Percentiles rank a stretch among this genome's conserved stretches.
Conservation (phyloP, 495 filamentous ascomycete species). For the Neurospora sp. region DNA sequence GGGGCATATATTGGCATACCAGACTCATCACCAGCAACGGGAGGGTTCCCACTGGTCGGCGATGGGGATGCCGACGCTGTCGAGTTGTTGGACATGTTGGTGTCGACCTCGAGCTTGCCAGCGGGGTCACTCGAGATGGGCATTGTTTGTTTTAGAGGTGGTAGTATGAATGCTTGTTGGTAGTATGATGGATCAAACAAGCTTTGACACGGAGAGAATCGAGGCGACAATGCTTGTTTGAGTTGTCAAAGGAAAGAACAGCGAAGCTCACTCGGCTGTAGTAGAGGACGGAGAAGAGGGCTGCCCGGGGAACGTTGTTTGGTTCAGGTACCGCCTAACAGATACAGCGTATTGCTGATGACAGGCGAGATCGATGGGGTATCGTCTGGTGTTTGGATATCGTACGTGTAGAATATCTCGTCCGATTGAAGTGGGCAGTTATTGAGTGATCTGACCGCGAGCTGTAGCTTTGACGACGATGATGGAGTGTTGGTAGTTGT, state of each 20-base stretch:
- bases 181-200: background rate
- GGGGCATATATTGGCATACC: constrained; percentile 15
- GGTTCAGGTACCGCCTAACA: background rate
- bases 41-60: constrained; percentile 11
- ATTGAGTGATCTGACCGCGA: background rate
- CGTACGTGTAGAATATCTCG: background rate
- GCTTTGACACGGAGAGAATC: background rate
- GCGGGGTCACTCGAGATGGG: constrained; percentile 22
- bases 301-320: background rate
- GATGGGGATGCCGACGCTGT: constrained; percentile 14
- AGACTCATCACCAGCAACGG: constrained; percentile 22
- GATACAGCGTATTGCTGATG: background rate
- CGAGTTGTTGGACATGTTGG: constrained; percentile 21
- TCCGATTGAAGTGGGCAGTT: background rate
- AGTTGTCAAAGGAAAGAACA: background rate
- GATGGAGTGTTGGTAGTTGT: background rate
- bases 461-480: background rate
- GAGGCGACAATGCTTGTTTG: background rate
- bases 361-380: background rate
- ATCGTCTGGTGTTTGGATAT: background rate
- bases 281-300: background rate
- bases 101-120: constrained; percentile 19
- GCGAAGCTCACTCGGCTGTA: background rate
- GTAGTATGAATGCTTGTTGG: background rate
- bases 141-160: constrained; percentile 16